Evolutionary conservation across 768 basidiomycete genomes (phyloP).

Genomic region (Filobasidium wieringae): DNA sequence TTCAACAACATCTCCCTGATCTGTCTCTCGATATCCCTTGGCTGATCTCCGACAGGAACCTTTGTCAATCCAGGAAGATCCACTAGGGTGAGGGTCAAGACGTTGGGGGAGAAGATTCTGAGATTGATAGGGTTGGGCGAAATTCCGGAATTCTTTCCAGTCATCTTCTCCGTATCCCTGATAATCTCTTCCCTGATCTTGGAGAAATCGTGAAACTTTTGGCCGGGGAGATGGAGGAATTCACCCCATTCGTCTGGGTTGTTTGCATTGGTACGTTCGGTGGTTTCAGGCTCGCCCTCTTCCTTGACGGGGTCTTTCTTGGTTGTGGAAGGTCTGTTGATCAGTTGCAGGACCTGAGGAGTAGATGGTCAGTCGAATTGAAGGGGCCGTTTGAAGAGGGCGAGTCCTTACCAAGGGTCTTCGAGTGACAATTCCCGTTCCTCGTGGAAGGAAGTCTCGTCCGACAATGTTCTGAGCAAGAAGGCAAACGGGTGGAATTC

Average conservation of each 20-base stretch:
- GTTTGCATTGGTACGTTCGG: conserved; percentile 51
- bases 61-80: conserved; percentile 91
- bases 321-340: conserved; percentile 57
- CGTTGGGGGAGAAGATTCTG: conserved; percentile 92
- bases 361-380: not conserved
- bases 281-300: conserved; percentile 29
- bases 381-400: conserved; percentile 1
- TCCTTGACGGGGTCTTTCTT: conserved; percentile 27
- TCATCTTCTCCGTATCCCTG: conserved; percentile 94
- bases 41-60: conserved; percentile 91
- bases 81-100: conserved; percentile 91
- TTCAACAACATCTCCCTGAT: conserved; percentile 93
- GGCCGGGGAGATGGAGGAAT: conserved; percentile 83
- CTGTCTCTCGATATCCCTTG: conserved; percentile 92
- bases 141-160: conserved; percentile 92
- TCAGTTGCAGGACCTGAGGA: conserved; percentile 76
- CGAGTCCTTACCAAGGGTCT: conserved; percentile 65
- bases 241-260: conserved; percentile 98
- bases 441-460: conserved; percentile 95
- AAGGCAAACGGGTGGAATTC: not conserved
- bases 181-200: conserved; percentile 95
- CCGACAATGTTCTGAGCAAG: conserved; percentile 78
- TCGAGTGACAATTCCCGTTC: conserved; percentile 95
- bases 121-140: conserved; percentile 95
- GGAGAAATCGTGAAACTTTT: conserved; percentile 95